phyloP scores from a whole-genome alignment of 2,329 filamentous ascomycete species.

The Venturia carpophila region DNA sequence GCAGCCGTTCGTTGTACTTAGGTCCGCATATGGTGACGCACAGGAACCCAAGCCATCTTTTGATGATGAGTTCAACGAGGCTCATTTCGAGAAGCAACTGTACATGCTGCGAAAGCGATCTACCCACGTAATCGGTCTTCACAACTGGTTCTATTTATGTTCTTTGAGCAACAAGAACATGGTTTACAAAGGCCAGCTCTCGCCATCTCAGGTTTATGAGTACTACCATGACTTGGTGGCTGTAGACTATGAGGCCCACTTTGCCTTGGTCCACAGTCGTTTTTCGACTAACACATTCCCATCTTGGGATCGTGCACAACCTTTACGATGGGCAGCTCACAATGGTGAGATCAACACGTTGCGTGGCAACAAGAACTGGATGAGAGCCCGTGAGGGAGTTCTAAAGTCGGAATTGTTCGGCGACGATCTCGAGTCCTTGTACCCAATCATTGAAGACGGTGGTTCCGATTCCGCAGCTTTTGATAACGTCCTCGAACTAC shows the following conservation, averaged over 20 bases:
- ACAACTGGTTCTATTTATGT: conserved; percentile 99
- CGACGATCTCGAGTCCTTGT: conserved; percentile 81
- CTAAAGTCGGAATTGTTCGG: conserved; percentile 90
- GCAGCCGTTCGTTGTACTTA: conserved; percentile 88
- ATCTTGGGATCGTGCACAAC: conserved; percentile 95
- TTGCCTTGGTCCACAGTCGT: conserved; percentile 90
- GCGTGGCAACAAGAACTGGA: conserved; percentile 99
- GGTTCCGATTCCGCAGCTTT: conserved; percentile 96
- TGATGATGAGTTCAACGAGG: conserved; percentile 71
- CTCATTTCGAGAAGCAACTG: conserved; percentile 83
- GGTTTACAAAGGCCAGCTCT: conserved; percentile 95
- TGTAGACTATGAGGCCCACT: conserved; percentile 94
- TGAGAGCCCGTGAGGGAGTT: conserved; percentile 91
- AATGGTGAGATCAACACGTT: conserved; percentile 98
- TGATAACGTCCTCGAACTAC: conserved; percentile 88
- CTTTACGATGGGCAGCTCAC: conserved; percentile 91
- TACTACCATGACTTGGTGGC: conserved; percentile 97
- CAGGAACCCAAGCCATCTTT: conserved; percentile 72
- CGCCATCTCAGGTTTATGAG: conserved; percentile 91
- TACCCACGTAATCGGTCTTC: conserved; percentile 86
- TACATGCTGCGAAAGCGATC: conserved; percentile 92
- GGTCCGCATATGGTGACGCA: conserved; percentile 74
- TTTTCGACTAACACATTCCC: conserved; percentile 99
- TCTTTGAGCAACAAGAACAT: conserved; percentile 97
- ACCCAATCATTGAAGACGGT: conserved; percentile 92